Evolutionary conservation across 441 rosid species (phyloP), one percentile per base, ranked within the genome.

Genomic region (Erodium trifolium): DNA sequence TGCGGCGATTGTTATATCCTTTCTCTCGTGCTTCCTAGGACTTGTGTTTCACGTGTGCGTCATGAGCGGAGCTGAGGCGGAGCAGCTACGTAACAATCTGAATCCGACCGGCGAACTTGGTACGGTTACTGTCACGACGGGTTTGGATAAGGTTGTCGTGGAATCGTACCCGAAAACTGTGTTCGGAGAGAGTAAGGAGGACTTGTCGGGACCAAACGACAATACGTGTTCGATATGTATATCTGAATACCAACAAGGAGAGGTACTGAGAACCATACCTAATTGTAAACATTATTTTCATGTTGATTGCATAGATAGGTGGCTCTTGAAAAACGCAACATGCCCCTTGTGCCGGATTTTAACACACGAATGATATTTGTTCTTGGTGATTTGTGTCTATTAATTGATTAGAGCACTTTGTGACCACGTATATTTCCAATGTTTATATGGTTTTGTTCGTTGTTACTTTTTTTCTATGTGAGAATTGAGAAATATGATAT

Each of bases 231-330:
- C 92, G 3, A 87, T 91, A 65, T 91, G 95, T 39, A 49, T 91
- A 7, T 73, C 82, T 0, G 93, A 91, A 19, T 91, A 91, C 68
- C 82, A 83, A 65, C 80, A 91, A 12, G 73, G 78, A 47, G 97
- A 91, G 68, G 78, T 78, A n/a, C 67, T 88, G 5, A 82, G 93
- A 75, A 86, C 89, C 6, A 85, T 91, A 66, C 95, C 97, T 3
- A 89, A 87, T 49, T 91, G 97, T 77, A 73, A 78, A 69, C 97
- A 91, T 72, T 91, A 87, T 72, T 91, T 86, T 68, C 97, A 91
- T 3, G 78, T 78, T 3, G 78, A 73, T 23, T 88, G 97, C 81
- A 73, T 88, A 39, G 95, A 91, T 71, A 87, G 81, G 81, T 91
- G 97, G 97, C 93, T 91, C 16, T 77, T 71, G 79, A 68, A 76